Percentiles rank a stretch among this genome's conserved stretches.
Evolutionary conservation across 441 rosid species (phyloP).

Genomic region (Pelargonium australe): DNA sequence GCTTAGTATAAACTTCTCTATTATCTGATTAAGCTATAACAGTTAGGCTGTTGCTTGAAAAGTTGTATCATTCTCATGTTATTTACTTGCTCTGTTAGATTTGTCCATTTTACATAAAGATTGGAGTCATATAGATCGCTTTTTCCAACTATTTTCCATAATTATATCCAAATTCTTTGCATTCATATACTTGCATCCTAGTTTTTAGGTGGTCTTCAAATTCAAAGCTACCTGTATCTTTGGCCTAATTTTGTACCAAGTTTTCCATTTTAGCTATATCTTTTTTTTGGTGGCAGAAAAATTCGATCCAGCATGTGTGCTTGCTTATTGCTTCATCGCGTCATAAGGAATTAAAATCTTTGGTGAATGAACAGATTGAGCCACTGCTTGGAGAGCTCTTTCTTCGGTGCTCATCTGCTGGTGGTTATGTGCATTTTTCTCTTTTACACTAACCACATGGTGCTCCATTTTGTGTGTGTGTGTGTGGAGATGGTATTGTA

Average conservation of each 20-base stretch:
- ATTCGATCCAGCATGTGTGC: conserved; percentile 37
- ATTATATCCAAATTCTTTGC: too few relatives aligned
- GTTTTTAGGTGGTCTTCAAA: neutral
- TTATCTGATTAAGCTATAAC: neutral
- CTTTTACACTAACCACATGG: neutral
- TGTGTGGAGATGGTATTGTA: too few relatives aligned
- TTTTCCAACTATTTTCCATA: too few relatives aligned
- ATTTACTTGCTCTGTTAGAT: too few relatives aligned
- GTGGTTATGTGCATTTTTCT: conserved; percentile 24
- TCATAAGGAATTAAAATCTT: conserved; percentile 53
- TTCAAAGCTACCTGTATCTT: too few relatives aligned
- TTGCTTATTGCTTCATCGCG: conserved; percentile 50
- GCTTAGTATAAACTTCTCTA: conserved; percentile 9
- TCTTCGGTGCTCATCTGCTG: conserved; percentile 39
- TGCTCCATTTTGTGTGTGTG: too few relatives aligned
- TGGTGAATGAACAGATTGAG: conserved; percentile 36
- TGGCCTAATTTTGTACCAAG: neutral
- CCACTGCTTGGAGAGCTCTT: conserved; percentile 63
- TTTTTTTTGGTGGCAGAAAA: conserved; percentile 33
- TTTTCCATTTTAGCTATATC: conserved; percentile 2
- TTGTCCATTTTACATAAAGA: too few relatives aligned
- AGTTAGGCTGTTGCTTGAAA: neutral
- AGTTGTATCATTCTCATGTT: neutral
- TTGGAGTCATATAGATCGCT: too few relatives aligned
- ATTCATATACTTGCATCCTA: too few relatives aligned